Evolutionary conservation across 306 rosid genomes (phyloP).

Genomic region (Malus fusca): DNA sequence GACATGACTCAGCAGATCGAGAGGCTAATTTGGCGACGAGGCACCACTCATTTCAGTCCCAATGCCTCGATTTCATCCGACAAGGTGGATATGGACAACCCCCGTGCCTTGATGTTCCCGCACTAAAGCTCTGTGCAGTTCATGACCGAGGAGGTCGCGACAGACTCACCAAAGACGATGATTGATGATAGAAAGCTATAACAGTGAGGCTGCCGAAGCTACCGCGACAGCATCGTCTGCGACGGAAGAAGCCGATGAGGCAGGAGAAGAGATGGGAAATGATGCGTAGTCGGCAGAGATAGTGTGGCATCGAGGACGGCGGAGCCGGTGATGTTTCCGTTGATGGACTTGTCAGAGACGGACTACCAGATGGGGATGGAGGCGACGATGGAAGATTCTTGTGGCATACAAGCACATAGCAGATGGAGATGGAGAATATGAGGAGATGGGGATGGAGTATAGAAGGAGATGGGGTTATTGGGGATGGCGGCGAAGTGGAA

Average conservation of each 20-base stretch:
- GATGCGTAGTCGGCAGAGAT: constrained; percentile 23
- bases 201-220: constrained; percentile 36
- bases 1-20: neutral
- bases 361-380: no score
- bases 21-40: constrained; percentile 20
- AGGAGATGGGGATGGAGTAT: no score
- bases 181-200: constrained; percentile 36
- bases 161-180: constrained; percentile 23
- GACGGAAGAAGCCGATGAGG: neutral
- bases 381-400: no score
- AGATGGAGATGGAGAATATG: no score
- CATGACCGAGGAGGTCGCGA: constrained; percentile 11
- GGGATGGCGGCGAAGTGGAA: no score
- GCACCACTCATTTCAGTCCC: neutral
- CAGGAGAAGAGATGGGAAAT: neutral
- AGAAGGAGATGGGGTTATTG: no score
- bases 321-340: constrained; percentile 47
- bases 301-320: neutral
- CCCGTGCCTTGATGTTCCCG: constrained; percentile 9
- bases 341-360: constrained; percentile 6
- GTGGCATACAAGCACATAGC: no score
- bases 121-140: constrained; percentile 16
- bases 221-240: constrained; percentile 8
- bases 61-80: neutral
- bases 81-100: neutral